Evolutionary conservation across 495 filamentous ascomycete genomes (phyloP).

Genomic region (Xeromyces bisporus): DNA sequence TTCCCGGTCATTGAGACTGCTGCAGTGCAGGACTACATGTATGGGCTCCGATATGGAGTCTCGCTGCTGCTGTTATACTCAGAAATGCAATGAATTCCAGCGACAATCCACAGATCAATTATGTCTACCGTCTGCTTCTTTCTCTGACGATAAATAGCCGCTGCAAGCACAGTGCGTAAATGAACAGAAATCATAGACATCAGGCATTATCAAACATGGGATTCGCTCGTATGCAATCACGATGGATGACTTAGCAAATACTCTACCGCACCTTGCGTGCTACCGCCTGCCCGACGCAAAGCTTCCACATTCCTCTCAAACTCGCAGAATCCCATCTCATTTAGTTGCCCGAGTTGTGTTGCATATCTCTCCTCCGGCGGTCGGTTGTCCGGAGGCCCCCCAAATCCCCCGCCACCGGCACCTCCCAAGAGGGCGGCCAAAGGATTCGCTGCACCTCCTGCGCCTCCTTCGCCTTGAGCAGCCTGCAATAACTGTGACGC

Average conservation of each 20-base stretch:
- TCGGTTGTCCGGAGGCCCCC: slow-evolving; percentile 52
- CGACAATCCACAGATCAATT: no score
- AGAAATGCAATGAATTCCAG: no score
- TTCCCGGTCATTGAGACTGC: no score
- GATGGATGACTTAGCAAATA: slow-evolving; percentile 35
- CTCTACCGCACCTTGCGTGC: slow-evolving; percentile 89
- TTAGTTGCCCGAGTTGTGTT: slow-evolving; percentile 77
- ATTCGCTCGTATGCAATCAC: no score
- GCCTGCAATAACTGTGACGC: slow-evolving; percentile 31
- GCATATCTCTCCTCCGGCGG: slow-evolving; percentile 90
- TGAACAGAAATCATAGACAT: no score
- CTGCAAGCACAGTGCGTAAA: no score
- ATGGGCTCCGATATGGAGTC: no score
- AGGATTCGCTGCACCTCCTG: slow-evolving; percentile 16
- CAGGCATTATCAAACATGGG: no score
- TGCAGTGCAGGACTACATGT: no score
- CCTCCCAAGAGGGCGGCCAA: slow-evolving; percentile 25
- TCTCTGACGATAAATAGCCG: no score
- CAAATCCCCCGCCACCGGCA: slow-evolving; percentile 23
- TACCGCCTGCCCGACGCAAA: slow-evolving; percentile 75
- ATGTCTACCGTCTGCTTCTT: no score
- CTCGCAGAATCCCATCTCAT: slow-evolving; percentile 98
- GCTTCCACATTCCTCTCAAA: slow-evolving; percentile 88
- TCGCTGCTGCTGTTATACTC: no score
- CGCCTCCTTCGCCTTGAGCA: slow-evolving; percentile 21